A percentile compares a stretch with the other conserved stretches of the same genome.
These are phyloP conservation scores for Coffea humblotiana DNA, from an alignment of 305 asterid genomes.

Conservation along the genomic window DNA sequence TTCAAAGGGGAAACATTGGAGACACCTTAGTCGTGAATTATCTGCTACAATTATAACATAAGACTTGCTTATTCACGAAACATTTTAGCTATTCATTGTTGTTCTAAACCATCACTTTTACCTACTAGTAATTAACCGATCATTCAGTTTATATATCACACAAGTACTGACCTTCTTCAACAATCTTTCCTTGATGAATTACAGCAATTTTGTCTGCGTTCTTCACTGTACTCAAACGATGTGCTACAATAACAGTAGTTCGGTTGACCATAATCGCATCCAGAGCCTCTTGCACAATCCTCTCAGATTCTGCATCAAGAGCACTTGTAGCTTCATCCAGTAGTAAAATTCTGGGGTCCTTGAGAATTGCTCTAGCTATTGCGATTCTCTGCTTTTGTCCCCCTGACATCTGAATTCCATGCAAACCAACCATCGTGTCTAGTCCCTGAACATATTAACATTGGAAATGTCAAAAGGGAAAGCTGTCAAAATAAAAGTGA, in stretches of 20 bases:
- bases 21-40: neutral
- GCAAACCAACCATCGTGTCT: slow-evolving; percentile 84
- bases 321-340: slow-evolving; percentile 97
- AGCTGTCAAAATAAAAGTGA: neutral
- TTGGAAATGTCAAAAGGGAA: too few relatives aligned
- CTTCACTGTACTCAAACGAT: slow-evolving; percentile 79
- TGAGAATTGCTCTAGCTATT: slow-evolving; percentile 86
- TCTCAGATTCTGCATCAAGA: slow-evolving; percentile 88
- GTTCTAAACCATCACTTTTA: too few relatives aligned
- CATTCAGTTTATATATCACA: neutral
- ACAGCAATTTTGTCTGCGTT: slow-evolving; percentile 81
- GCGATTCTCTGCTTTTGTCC: slow-evolving; percentile 96
- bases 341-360: slow-evolving; percentile 77
- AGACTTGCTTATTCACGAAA: too few relatives aligned
- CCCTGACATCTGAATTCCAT: slow-evolving; percentile 92
- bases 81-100: too few relatives aligned
- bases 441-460: slow-evolving; percentile 48
- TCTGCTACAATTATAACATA: too few relatives aligned
- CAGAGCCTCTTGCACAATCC: slow-evolving; percentile 81
- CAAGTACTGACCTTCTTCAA: slow-evolving; percentile 56
- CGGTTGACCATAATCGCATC: slow-evolving; percentile 79
- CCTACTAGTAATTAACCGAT: too few relatives aligned
- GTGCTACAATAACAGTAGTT: slow-evolving; percentile 84
- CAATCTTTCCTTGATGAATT: slow-evolving; percentile 71
- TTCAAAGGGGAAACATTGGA: neutral